A percentile compares a stretch with the other conserved stretches of the same genome.
Evolutionary conservation across 1,139 yeast genomes (phyloP).

Genomic region (Diutina mesorugosa): DNA sequence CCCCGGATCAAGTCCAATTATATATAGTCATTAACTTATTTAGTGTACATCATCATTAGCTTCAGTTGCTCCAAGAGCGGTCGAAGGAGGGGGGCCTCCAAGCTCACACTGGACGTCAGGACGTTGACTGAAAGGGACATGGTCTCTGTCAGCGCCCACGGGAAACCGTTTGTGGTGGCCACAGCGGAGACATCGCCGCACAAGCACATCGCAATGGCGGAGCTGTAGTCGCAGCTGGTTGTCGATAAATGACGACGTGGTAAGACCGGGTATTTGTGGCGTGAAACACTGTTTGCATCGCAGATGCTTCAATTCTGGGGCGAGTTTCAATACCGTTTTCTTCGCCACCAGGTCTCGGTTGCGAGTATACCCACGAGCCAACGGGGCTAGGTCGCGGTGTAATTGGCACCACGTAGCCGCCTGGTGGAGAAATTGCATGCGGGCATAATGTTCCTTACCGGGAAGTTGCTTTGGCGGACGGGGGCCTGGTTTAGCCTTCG

Average conservation of each 20-base stretch:
- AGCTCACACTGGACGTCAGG: background rate
- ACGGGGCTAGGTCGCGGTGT: slow-evolving; percentile 12
- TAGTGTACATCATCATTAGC: too few species aligned
- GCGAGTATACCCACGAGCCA: slow-evolving; percentile 38
- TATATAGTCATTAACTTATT: background rate
- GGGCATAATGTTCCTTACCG: slow-evolving; percentile 29
- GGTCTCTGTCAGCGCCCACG: slow-evolving; percentile 6
- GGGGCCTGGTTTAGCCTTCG: background rate
- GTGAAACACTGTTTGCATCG: slow-evolving; percentile 49
- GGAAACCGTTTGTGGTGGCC: slow-evolving; percentile 6
- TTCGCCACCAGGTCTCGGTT: slow-evolving; percentile 41
- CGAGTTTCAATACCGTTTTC: slow-evolving; percentile 47
- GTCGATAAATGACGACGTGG: slow-evolving; percentile 18
- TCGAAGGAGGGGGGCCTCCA: background rate
- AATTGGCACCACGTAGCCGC: slow-evolving; percentile 20
- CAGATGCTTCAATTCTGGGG: slow-evolving; percentile 48
- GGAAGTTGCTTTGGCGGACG: background rate
- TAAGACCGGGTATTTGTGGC: slow-evolving; percentile 33
- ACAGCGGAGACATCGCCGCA: slow-evolving; percentile 6
- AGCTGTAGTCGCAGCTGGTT: slow-evolving; percentile 13
- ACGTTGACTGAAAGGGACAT: slow-evolving; percentile 6
- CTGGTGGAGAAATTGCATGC: slow-evolving; percentile 47
- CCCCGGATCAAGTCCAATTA: background rate
- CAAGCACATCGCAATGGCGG: slow-evolving; percentile 19
- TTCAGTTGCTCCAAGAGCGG: background rate